Evolutionary conservation across 1,139 yeast genomes (phyloP).

Genomic region (Debaryomycetaceae sp.): DNA sequence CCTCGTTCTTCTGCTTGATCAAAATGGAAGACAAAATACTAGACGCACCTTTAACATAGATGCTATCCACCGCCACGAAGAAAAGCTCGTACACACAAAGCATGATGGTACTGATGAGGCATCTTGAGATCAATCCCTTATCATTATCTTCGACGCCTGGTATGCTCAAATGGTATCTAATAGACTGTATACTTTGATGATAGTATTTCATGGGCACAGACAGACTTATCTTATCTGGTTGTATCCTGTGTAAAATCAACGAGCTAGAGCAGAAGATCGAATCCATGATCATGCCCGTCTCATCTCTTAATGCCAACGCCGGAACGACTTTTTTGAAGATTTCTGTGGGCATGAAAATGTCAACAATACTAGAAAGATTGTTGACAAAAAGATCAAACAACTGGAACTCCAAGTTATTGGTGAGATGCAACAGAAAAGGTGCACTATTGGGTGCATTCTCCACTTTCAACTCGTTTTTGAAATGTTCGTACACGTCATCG

Average conservation of each 20-base stretch:
- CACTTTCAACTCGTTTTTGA: slow-evolving; percentile 20
- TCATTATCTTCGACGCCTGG: slow-evolving; percentile 21
- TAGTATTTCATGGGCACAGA: slow-evolving; percentile 34
- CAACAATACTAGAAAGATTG: slow-evolving; percentile 25
- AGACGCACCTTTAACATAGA: slow-evolving; percentile 36
- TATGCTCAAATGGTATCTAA: slow-evolving; percentile 25
- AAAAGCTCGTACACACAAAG: slow-evolving; percentile 38
- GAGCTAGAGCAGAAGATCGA: slow-evolving; percentile 35
- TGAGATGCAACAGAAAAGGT: slow-evolving; percentile 13
- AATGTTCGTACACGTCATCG: slow-evolving; percentile 26
- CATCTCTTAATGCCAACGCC: slow-evolving; percentile 35
- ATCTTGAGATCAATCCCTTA: slow-evolving; percentile 30
- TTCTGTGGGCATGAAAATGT: slow-evolving; percentile 28
- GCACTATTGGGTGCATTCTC: slow-evolving; percentile 10
- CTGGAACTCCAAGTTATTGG: slow-evolving; percentile 24
- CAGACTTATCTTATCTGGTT: slow-evolving; percentile 26
- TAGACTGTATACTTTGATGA: slow-evolving; percentile 32
- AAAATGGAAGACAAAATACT: slow-evolving; percentile 28
- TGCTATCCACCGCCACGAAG: slow-evolving; percentile 34
- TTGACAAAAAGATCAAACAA: slow-evolving; percentile 33
- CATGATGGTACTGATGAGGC: slow-evolving; percentile 35
- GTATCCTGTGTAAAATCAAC: slow-evolving; percentile 27
- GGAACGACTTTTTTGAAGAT: slow-evolving; percentile 31
- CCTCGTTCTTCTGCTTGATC: slow-evolving; percentile 13
- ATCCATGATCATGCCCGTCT: slow-evolving; percentile 33